Base-by-base conservation (phyloP, 306 rosid genomes). In the Purshia tridentata region DNA sequence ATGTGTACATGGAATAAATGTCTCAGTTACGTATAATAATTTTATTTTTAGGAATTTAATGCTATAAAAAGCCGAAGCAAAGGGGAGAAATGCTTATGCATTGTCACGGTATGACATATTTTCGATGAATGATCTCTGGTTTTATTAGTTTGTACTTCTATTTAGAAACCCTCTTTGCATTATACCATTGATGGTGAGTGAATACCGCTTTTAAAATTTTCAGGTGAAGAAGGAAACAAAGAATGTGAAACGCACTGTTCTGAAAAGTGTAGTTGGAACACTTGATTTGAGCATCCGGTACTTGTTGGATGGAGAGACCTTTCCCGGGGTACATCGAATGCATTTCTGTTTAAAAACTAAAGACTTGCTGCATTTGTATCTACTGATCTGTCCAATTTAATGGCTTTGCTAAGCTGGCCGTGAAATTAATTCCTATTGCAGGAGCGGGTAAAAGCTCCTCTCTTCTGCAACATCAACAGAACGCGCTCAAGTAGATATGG, bases 221-320 rank as follows among this genome's bases (percentile, higher is more conserved):
- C 88, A 93, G 98, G 93, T 91, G 68, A 93, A 70, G 81, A 93
- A 89, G 88, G 89, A 86, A 80, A 72, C 78, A 69, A 85, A 80
- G 84, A 81, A 87, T 74, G 81, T 72, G 79, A 89, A 93, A 74
- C 80, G 81, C 40, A 78, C 87, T 0, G 75, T 87, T 62, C 20
- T 93, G 67, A 91, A 86, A 81, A 88, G 92, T 84, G 85, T 91
- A 8, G 96, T 91, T 60, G 98, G 96, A 84, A 93, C 97, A 64
- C 97, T 93, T 50, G 98, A 93, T 81, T 76, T 93, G 88, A 85
- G 84, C 83, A 74, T 84, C 67, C 86, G 82, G 57, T 78, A 84
- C 81, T 67, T 91, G 85, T 80, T 87, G 76, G 89, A 82, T 53
- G 98, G 98, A 75, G 98, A 93, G 87, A 91, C 87, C 56, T 89